Conservation (phyloP, 345 rosid species). For the Linum usitatissimum region DNA sequence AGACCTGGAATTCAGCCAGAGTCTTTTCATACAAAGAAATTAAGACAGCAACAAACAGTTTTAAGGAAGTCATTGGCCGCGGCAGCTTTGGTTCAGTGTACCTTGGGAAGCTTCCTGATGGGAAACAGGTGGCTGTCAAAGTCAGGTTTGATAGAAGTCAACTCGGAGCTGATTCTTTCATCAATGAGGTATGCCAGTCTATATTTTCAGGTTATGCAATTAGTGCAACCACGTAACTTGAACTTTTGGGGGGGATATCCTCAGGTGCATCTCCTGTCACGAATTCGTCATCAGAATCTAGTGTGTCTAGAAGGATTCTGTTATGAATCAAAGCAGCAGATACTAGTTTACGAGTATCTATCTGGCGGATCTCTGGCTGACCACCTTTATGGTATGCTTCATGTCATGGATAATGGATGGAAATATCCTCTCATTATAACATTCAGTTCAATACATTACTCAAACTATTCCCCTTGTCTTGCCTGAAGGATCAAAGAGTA, state of each 20-base stretch:
- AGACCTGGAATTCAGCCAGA: slow-evolving; percentile 71
- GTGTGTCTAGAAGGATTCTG: slow-evolving; percentile 84
- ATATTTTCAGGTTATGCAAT: not conserved
- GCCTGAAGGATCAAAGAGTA: slow-evolving; percentile 30
- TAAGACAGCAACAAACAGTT: slow-evolving; percentile 59
- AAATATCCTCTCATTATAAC: not conserved
- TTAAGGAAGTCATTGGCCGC: slow-evolving; percentile 71
- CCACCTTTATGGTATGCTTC: slow-evolving; percentile 55
- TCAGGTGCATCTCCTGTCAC: slow-evolving; percentile 71
- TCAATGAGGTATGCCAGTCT: not conserved
- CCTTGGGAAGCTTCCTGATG: slow-evolving; percentile 72
- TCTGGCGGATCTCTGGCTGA: slow-evolving; percentile 81
- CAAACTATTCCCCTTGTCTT: not conserved
- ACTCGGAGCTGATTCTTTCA: slow-evolving; percentile 80
- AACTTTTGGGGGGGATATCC: not conserved
- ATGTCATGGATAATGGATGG: not conserved
- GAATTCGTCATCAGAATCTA: slow-evolving; percentile 75
- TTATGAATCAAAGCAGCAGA: slow-evolving; percentile 68
- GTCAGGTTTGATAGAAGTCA: slow-evolving; percentile 73
- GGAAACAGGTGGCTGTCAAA: slow-evolving; percentile 75
- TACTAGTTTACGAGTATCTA: slow-evolving; percentile 79
- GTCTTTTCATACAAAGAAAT: slow-evolving; percentile 62
- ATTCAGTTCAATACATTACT: not conserved
- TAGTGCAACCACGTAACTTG: not conserved
- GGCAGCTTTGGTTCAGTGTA: slow-evolving; percentile 90